Evolutionary conservation across 768 basidiomycete species (phyloP).

Genomic region (Leccinellum albellum): DNA sequence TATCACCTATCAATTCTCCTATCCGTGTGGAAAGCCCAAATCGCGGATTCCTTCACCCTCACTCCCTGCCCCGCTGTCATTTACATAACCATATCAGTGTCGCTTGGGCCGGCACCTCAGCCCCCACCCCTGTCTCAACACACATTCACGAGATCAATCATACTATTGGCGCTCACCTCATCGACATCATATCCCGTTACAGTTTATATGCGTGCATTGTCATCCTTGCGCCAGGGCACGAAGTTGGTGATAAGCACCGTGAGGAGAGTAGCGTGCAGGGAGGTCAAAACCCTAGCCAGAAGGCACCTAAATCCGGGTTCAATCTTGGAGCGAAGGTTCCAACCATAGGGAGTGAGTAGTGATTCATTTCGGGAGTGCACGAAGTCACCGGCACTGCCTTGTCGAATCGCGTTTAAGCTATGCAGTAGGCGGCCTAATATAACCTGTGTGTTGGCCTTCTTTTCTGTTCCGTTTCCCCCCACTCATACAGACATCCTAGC

Average conservation of each 20-base stretch:
- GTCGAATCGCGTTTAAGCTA: background rate
- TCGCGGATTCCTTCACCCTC: conserved; percentile 4
- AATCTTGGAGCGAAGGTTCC: background rate
- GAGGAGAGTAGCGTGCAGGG: no score
- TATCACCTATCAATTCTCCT: conserved; percentile 16
- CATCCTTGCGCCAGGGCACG: no score
- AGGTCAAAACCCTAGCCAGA: no score
- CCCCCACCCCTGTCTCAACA: background rate
- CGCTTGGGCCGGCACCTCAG: background rate
- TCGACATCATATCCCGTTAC: no score
- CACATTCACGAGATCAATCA: background rate
- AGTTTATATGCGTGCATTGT: no score
- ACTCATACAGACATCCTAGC: background rate
- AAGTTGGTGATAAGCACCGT: no score
- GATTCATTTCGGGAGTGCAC: background rate
- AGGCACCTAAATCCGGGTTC: background rate
- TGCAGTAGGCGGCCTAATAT: background rate
- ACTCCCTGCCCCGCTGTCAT: background rate
- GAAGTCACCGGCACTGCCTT: background rate
- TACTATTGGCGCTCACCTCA: no score
- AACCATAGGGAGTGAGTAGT: background rate
- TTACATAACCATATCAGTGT: background rate
- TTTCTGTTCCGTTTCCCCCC: background rate
- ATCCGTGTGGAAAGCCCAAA: conserved; percentile 35
- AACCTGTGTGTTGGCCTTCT: background rate